These are phyloP conservation scores for Gliomastix tumulicola DNA, from an alignment of 2,329 filamentous ascomycete species.

Conservation along the genomic window DNA sequence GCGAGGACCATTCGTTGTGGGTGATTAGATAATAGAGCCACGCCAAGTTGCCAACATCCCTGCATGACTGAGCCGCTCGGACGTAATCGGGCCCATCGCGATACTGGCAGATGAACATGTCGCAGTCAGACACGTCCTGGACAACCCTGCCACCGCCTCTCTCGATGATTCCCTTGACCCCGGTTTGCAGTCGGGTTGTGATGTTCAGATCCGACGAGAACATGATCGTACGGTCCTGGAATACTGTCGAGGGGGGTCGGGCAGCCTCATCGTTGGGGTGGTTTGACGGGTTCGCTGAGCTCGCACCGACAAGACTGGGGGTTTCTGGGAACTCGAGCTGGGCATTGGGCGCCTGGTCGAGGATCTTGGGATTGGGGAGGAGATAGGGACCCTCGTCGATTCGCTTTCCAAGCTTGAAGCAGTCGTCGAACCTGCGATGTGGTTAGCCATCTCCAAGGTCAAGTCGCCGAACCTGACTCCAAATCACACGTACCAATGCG, in stretches of 20 bases:
- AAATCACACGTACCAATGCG: conserved; percentile 80
- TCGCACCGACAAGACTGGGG: conserved; percentile 61
- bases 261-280: conserved; percentile 32
- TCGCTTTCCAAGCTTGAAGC: conserved; percentile 82
- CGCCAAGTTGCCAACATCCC: conserved; percentile 83
- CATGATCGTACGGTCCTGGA: conserved; percentile 70
- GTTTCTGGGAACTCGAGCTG: conserved; percentile 49
- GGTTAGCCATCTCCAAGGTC: conserved; percentile 1
- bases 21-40: conserved; percentile 94
- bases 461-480: neutral
- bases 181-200: conserved; percentile 40
- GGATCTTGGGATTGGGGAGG: conserved; percentile 78
- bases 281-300: conserved; percentile 37
- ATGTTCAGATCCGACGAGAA: conserved; percentile 70
- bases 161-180: conserved; percentile 64
- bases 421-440: conserved; percentile 78
- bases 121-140: conserved; percentile 57
- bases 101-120: conserved; percentile 83
- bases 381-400: conserved; percentile 85
- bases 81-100: conserved; percentile 76
- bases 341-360: conserved; percentile 52
- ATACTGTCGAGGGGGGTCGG: conserved; percentile 60
- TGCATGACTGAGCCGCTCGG: conserved; percentile 65
- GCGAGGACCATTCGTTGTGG: conserved; percentile 81
- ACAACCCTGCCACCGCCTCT: conserved; percentile 66